Base-by-base conservation (phyloP, 495 filamentous ascomycete genomes). In the Penicillium atrosanguineum region DNA sequence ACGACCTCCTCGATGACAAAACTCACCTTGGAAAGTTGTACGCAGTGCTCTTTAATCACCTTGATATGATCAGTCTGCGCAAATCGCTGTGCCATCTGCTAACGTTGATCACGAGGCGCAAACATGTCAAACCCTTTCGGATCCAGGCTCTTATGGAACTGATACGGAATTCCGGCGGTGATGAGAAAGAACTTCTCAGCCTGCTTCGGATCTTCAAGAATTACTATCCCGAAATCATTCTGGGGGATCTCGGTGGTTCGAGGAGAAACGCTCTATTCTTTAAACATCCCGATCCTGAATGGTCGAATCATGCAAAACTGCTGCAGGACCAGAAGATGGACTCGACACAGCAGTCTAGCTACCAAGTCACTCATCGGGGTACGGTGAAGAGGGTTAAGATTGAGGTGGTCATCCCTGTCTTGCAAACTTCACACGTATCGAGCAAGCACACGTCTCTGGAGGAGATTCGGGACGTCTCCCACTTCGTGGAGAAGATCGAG, bases 161-260 rank as follows among this genome's bases (percentile, higher is more conserved):
- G 26, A 62, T 75, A 21, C 68, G 61, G 46, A 60, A 55, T 57
- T 56, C 69, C 6, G 68, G 69, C 44, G 72, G 73, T 1, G 85
- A 86, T 53, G 91, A 96, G 50, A 88, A 86, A 44, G 83, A 84
- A 42, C 70, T 96, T 37, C 75, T 86, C 23, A 86, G 86, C n/a
- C 76, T 96, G n/a, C 76, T 95, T 23, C 81, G 83, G 50, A 79
- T 91, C 7, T 96, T 87, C 72, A 94, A 94, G 61, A 89, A 91
- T 63, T 94, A 93, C 62, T 94, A 90, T 61, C 90, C 91, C 6
- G 90, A 95, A 68, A 86, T 95, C 44, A 87, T 95, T 52, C 72
- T 92, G n/a, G 87, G 85, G 31, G 83, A 85, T 61, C 68, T 78
- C 15, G 78, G 76, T 1, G 38, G 67, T 26, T 64, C 69, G 41